These are phyloP conservation scores for Pleurotus tuber-regium DNA, from an alignment of 768 basidiomycete species.

Conservation along the genomic window DNA sequence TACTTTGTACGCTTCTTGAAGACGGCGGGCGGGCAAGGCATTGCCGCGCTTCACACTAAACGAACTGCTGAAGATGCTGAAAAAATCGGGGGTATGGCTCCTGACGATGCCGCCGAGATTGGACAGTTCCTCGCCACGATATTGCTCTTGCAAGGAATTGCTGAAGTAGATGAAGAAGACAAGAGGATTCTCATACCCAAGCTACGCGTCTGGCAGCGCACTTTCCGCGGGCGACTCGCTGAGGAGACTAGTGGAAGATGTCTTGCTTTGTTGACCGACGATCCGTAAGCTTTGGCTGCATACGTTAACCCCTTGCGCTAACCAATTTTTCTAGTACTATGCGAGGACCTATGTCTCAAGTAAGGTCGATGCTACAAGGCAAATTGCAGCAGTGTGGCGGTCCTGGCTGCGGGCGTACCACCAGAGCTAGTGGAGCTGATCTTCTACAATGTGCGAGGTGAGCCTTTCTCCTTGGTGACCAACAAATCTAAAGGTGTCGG, in stretches of 20 bases:
- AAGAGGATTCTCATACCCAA: constrained; percentile 30
- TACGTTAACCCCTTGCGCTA: neutral
- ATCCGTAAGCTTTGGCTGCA: constrained; percentile 17
- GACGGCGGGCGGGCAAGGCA: constrained; percentile 26
- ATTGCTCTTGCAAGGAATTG: constrained; percentile 34
- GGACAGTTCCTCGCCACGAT: constrained; percentile 40
- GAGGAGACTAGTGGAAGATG: constrained; percentile 34
- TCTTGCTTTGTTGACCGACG: constrained; percentile 26
- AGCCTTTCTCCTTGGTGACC: constrained; percentile 11
- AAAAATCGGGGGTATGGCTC: constrained; percentile 17
- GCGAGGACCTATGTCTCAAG: constrained; percentile 22
- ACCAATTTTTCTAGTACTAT: constrained; percentile 21
- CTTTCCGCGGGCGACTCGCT: constrained; percentile 27
- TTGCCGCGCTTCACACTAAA: constrained; percentile 34
- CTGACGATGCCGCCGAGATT: constrained; percentile 29
- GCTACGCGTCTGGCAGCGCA: constrained; percentile 29
- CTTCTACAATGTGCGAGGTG: constrained; percentile 37
- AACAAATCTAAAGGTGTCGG: neutral
- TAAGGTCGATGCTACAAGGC: constrained; percentile 28
- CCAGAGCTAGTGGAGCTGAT: constrained; percentile 21
- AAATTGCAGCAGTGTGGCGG: constrained; percentile 30
- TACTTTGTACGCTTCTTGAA: constrained; percentile 39
- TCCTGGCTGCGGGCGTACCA: constrained; percentile 21
- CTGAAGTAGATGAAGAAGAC: constrained; percentile 27
- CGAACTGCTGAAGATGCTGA: constrained; percentile 27